Evolutionary conservation across 2,329 filamentous ascomycete species (phyloP).

Genomic region (Talaromyces sp.): DNA sequence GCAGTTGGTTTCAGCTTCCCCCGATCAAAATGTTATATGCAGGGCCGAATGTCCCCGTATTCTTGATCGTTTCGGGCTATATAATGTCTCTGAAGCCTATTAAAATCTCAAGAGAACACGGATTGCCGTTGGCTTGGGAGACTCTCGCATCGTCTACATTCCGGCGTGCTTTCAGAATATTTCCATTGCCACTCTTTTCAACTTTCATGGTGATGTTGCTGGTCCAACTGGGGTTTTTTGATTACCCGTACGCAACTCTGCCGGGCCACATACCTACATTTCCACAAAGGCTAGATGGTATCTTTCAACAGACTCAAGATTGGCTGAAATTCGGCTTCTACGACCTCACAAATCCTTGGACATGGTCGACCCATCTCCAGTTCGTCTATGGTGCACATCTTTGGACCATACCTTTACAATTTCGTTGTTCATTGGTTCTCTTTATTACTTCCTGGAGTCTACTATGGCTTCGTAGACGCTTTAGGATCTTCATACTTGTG

Average conservation of each 20-base stretch:
- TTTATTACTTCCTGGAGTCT: background rate
- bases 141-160: background rate
- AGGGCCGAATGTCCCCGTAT: conserved; percentile 1
- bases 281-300: background rate
- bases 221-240: conserved; percentile 2
- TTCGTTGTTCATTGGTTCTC: conserved; percentile 1
- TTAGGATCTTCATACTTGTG: background rate
- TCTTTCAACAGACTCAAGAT: background rate
- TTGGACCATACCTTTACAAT: conserved; percentile 5
- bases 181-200: conserved; percentile 2
- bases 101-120: background rate
- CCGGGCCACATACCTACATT: conserved; percentile 1
- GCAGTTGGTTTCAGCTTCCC: background rate
- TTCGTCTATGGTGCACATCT: conserved; percentile 3
- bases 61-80: conserved; percentile 4
- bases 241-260: conserved; percentile 3
- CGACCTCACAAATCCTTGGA: conserved; percentile 8
- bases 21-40: conserved; percentile 1
- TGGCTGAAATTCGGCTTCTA: conserved; percentile 4
- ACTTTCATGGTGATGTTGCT: conserved; percentile 1
- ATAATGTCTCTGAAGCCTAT: conserved; percentile 4
- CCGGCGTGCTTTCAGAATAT: conserved; percentile 4
- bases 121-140: background rate
- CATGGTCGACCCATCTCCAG: conserved; percentile 2
- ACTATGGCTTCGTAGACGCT: background rate